These are phyloP conservation scores for Mentha longifolia DNA, from an alignment of 257 asterid genomes.

Conservation along the genomic window DNA sequence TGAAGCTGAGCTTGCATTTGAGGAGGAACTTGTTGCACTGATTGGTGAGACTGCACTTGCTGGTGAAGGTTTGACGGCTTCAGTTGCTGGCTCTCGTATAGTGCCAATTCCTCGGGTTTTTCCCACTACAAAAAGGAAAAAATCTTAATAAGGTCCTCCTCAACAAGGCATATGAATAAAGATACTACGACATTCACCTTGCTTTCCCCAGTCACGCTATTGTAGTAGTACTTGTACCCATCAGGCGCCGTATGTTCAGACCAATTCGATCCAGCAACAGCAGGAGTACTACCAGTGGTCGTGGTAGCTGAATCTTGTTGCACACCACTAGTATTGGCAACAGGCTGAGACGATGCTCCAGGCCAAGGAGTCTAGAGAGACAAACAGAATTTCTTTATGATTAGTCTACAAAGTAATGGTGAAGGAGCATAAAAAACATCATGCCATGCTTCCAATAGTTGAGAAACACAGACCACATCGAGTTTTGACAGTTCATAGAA, in stretches of 20 bases:
- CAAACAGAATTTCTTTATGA: conserved; percentile 10
- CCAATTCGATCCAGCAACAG: conserved; percentile 64
- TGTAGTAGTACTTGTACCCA: conserved; percentile 91
- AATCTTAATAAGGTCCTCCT: conserved; percentile 7
- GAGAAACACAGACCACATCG: conserved; percentile 7
- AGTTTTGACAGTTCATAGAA: neutral
- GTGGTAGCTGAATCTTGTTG: conserved; percentile 52
- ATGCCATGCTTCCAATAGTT: neutral
- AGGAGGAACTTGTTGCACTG: conserved; percentile 55
- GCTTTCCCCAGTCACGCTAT: conserved; percentile 91
- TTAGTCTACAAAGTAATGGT: neutral
- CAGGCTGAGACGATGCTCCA: conserved; percentile 54
- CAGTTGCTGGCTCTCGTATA: conserved; percentile 63
- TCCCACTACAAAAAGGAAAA: conserved; percentile 75
- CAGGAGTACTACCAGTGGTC: conserved; percentile 38
- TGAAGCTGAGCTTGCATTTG: conserved; percentile 64
- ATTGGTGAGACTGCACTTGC: conserved; percentile 52
- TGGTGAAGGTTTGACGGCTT: conserved; percentile 55
- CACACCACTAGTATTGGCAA: conserved; percentile 39
- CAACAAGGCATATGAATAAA: neutral
- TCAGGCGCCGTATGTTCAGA: conserved; percentile 94
- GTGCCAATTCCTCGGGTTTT: conserved; percentile 80
- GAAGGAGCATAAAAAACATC: neutral
- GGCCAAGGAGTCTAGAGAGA: conserved; percentile 66
- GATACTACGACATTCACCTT: conserved; percentile 53